Evolutionary conservation across 1,284 basidiomycete genomes (phyloP), one percentile per base, ranked within the genome.

Genomic region (Cystobasidium sp.): DNA sequence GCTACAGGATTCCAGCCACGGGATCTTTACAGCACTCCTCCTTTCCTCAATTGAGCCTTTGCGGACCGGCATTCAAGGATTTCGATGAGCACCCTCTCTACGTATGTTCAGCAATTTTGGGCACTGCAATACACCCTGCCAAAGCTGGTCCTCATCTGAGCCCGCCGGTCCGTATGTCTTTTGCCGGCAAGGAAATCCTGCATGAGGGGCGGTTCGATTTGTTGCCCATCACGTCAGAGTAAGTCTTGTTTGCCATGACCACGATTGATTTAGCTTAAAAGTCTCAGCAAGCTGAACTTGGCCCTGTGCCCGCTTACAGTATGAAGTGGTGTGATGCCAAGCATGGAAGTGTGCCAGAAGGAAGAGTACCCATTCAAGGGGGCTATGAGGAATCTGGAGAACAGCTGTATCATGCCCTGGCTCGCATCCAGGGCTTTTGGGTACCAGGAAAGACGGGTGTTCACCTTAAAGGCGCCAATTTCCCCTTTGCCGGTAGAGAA

Each of bases 371-470:
- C 16, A 66, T 73, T 12, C 70, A 73, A 73, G 70, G 62, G 31
- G 70, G 70, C 8, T 73, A 73, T 24, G 70, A 73, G 66, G 70
- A 64, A 24, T 73, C 70, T 18, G 70, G 70, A 18, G 62, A 73
- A 43, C 70, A 73, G 53, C 44, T 73, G 10, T 53, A 62, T 53
- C 70, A 73, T 41, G 70, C 70, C 18, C 31, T 73, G 20, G 63
- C 70, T 24, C 37, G 55, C 14, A 73, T 73, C 14, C 47, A 73
- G 14, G 63, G 63, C 16, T 66, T 56, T 31, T 73, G 70, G 72
- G 72, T 74, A 47, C 72, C 72, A 7, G 72, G 72, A 31, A 74
- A 74, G 66, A 74, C 72, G 1, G 72, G 61, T n/a, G 20, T 20
- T 47, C 72, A 74, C 41, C 56, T 74, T 1, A 24, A 39, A 58